Evolutionary conservation across 768 basidiomycete species (phyloP), one percentile per base, ranked within the genome.

Genomic region (Lentinula raphanica): DNA sequence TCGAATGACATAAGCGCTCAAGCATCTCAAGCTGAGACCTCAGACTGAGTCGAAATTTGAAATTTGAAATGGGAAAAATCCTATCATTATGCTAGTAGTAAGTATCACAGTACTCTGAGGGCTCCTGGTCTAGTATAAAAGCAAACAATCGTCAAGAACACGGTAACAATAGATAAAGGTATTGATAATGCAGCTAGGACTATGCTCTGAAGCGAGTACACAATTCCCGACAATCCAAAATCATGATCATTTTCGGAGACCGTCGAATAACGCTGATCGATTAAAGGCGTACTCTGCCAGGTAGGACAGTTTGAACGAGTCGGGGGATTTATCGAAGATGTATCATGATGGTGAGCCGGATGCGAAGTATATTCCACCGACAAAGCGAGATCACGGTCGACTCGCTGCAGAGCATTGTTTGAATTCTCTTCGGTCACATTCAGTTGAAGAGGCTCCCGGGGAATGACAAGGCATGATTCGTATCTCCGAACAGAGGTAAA

Each of bases 81-180:
- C n/a, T n/a, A n/a, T n/a, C n/a, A n/a, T n/a, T n/a, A n/a, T n/a
- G n/a, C n/a, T n/a, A n/a, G n/a, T n/a, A n/a, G n/a, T 5, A 13
- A 23, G 7, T 19, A 36, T 53, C 36, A 53, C 6, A 56, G 27
- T 15, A 56, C 31, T 45, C 54, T 56, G 36, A 56, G 45, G 29
- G 54, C 54, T 13, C 39, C 11, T 19, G 54, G 54, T 46, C 31
- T 42, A n/a, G 25, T n/a, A 32, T 56, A 56, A 19, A 44, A 56
- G 23, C 40, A 56, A 13, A 46, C 9, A 15, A 56, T 32, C 17
- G 54, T 40, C 2, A 56, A n/a, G 21, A 25, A 17, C 28, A 56
- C 13, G 3, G 38, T 56, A 3, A 56, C 6, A 31, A 56, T 29
- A 5, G 54, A 44, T 17, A 56, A 31, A 17, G 54, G 54, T 5